These are phyloP conservation scores for Erythrobasidium yunnanense DNA, from an alignment of 768 basidiomycete species.

Conservation along the genomic window DNA sequence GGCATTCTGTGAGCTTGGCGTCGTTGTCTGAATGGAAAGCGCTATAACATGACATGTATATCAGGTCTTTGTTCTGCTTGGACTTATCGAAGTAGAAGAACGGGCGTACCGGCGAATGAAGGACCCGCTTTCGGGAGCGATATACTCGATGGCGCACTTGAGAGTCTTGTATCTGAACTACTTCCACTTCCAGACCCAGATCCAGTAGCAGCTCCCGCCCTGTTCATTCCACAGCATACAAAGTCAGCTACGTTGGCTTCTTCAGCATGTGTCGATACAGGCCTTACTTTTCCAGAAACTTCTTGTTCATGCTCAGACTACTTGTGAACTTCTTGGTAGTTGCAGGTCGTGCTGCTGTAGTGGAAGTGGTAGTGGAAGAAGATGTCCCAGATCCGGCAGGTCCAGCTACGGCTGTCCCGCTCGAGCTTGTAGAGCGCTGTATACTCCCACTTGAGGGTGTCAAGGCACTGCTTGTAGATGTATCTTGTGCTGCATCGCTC, in stretches of 20 bases:
- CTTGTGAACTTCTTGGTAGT: constrained; percentile 62
- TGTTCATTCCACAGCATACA: neutral
- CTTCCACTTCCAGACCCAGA: too few relatives aligned
- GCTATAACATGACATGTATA: too few relatives aligned
- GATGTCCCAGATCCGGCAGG: neutral
- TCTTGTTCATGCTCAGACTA: constrained; percentile 87
- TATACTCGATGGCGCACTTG: too few relatives aligned
- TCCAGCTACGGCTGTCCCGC: too few relatives aligned
- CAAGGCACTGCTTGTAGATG: neutral
- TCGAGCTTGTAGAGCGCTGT: too few relatives aligned
- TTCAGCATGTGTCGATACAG: neutral
- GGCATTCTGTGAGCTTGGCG: too few relatives aligned
- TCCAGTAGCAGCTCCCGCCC: neutral
- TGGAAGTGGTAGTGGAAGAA: constrained; percentile 33
- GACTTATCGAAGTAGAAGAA: too few relatives aligned
- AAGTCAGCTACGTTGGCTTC: neutral
- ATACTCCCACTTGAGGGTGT: neutral
- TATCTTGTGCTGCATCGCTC: constrained; percentile 1
- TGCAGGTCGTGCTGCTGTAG: constrained; percentile 38
- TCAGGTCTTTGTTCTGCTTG: too few relatives aligned
- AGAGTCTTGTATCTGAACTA: too few relatives aligned
- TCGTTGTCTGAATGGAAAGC: too few relatives aligned
- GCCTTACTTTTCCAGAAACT: constrained; percentile 70
- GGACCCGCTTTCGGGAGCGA: too few relatives aligned
- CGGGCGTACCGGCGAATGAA: too few relatives aligned